phyloP scores from a whole-genome alignment of 495 filamentous ascomycete species.

The Aspergillus ellipticus region DNA sequence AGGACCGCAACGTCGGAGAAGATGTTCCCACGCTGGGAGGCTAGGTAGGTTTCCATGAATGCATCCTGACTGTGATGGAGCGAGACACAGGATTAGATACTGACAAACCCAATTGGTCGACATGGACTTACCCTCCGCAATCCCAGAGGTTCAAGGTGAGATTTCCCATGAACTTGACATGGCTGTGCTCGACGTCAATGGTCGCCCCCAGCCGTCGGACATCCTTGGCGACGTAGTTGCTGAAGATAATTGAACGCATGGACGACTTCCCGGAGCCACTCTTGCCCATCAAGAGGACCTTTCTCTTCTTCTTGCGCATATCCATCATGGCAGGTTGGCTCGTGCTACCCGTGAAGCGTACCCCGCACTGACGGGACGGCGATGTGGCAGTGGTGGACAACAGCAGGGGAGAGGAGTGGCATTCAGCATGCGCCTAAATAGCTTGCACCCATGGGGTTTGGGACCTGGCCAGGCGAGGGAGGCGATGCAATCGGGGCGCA shows the following conservation, averaged over 20 bases:
- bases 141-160: slow-evolving; percentile 97
- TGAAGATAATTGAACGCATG: slow-evolving; percentile 97
- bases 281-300: slow-evolving; percentile 73
- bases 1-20: slow-evolving; percentile 94
- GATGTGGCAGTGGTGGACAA: not conserved
- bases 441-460: not conserved
- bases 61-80: slow-evolving; percentile 72
- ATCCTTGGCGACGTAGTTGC: slow-evolving; percentile 96
- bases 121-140: slow-evolving; percentile 70
- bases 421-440: not conserved
- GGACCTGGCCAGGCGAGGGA: not conserved
- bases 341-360: slow-evolving; percentile 10
- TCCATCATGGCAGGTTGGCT: slow-evolving; percentile 30
- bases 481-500: not conserved
- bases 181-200: slow-evolving; percentile 96
- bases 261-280: slow-evolving; percentile 98
- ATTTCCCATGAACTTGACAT: slow-evolving; percentile 97
- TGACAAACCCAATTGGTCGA: not conserved
- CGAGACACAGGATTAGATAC: not conserved
- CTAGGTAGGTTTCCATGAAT: slow-evolving; percentile 97
- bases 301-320: slow-evolving; percentile 53
- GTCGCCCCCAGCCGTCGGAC: slow-evolving; percentile 93
- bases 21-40: slow-evolving; percentile 88
- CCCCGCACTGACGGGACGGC: slow-evolving; percentile 11
- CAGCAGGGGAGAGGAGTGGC: not conserved